A percentile compares a stretch with the other conserved stretches of the same genome.
Evolutionary conservation across 257 asterid genomes (phyloP).

Genomic region (Solanum tacnaense): DNA sequence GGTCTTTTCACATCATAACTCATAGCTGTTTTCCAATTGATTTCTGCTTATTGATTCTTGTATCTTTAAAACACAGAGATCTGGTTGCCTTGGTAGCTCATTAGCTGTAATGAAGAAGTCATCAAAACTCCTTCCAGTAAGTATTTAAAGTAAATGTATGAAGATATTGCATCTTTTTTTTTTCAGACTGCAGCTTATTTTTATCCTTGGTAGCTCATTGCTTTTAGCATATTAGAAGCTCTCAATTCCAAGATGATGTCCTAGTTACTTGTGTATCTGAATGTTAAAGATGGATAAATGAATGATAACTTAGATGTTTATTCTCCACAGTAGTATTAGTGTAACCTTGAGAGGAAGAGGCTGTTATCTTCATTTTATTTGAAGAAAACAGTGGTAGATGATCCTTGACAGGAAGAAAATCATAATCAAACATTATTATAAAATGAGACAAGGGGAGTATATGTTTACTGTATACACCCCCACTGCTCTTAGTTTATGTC

Average conservation of each 20-base stretch:
- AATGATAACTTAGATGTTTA: not conserved
- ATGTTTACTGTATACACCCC: not conserved
- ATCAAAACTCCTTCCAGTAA: constrained; percentile 87
- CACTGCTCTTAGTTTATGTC: not conserved
- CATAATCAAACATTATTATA: not conserved
- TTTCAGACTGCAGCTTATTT: not conserved
- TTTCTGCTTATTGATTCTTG: constrained; percentile 4
- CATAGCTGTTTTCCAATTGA: not conserved
- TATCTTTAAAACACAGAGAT: constrained; percentile 46
- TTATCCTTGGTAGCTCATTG: not conserved
- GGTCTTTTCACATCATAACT: not conserved
- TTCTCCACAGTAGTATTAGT: not conserved
- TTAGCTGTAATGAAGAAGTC: constrained; percentile 97
- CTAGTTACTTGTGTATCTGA: not conserved
- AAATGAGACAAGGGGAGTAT: not conserved
- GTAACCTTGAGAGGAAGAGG: not conserved
- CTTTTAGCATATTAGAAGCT: not conserved
- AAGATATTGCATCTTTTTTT: not conserved
- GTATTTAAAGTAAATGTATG: constrained; percentile 4
- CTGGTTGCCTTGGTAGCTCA: constrained; percentile 94
- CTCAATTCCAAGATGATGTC: not conserved
- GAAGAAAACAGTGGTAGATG: not conserved
- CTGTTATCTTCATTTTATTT: not conserved
- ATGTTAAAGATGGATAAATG: not conserved
- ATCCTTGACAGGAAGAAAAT: not conserved